Conservation (phyloP, 1,139 yeast species). For the Yamadazyma sp. region DNA sequence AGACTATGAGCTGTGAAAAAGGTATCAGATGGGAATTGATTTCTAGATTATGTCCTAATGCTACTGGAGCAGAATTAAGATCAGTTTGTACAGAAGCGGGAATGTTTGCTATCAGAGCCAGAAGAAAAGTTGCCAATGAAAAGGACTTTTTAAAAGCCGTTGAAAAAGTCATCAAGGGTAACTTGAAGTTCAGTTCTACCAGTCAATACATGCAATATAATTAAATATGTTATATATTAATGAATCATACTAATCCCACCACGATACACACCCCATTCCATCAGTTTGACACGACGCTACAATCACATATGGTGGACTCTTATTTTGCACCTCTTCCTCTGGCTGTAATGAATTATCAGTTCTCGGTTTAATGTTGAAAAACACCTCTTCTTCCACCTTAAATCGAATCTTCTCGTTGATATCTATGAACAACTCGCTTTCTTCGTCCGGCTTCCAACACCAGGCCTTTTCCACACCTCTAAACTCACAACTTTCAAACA, state of each 20-base stretch:
- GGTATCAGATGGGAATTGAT: slow-evolving; percentile 98
- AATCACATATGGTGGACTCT: slow-evolving; percentile 74
- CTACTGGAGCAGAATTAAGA: slow-evolving; percentile 97
- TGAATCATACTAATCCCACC: slow-evolving; percentile 71
- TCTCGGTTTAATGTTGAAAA: slow-evolving; percentile 77
- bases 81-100: slow-evolving; percentile 98
- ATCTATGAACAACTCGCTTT: slow-evolving; percentile 76
- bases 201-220: slow-evolving; percentile 98
- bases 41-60: slow-evolving; percentile 94
- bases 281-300: slow-evolving; percentile 92
- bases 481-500: slow-evolving; percentile 78
- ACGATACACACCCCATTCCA: slow-evolving; percentile 92
- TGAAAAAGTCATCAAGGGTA: slow-evolving; percentile 97
- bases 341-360: slow-evolving; percentile 51
- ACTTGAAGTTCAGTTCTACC: slow-evolving; percentile 94
- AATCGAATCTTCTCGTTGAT: slow-evolving; percentile 87
- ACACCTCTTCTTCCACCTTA: slow-evolving; percentile 85
- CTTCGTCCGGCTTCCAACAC: slow-evolving; percentile 85
- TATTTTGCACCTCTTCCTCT: slow-evolving; percentile 30
- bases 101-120: slow-evolving; percentile 97
- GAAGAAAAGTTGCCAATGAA: slow-evolving; percentile 96
- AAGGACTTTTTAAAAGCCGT: slow-evolving; percentile 97
- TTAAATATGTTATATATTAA: slow-evolving; percentile 23
- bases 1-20: slow-evolving; percentile 95
- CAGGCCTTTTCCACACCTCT: slow-evolving; percentile 83